Percentiles rank a stretch among this genome's conserved stretches.
Conservation (phyloP, 345 rosid species). For the Arabidopsis suecica region DNA sequence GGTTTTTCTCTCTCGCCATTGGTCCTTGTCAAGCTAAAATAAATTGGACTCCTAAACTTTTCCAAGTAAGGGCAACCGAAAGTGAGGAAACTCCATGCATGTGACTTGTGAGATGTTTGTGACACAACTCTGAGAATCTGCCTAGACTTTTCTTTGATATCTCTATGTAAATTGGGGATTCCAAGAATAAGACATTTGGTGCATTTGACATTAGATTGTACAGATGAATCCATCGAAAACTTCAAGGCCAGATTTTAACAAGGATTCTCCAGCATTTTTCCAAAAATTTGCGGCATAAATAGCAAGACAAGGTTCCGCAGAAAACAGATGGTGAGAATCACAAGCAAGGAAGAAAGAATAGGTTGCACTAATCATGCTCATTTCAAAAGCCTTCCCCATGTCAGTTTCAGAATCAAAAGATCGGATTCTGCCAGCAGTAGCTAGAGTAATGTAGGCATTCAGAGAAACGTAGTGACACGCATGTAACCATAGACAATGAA, state of each 20-base stretch:
- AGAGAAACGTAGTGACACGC: slow-evolving; percentile 68
- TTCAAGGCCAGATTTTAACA: slow-evolving; percentile 53
- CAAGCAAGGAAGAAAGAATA: slow-evolving; percentile 77
- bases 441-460: slow-evolving; percentile 64
- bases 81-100: slow-evolving; percentile 67
- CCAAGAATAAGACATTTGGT: slow-evolving; percentile 51
- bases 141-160: slow-evolving; percentile 42
- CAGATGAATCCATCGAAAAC: slow-evolving; percentile 12
- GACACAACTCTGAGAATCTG: slow-evolving; percentile 54
- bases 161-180: slow-evolving; percentile 31
- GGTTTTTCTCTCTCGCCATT: slow-evolving; percentile 29
- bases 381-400: slow-evolving; percentile 38
- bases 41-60: slow-evolving; percentile 50
- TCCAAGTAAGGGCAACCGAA: slow-evolving; percentile 51
- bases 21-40: slow-evolving; percentile 44
- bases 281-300: slow-evolving; percentile 64
- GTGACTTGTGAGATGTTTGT: slow-evolving; percentile 38
- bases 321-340: slow-evolving; percentile 57
- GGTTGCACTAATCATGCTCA: slow-evolving; percentile 63
- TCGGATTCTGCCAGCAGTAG: slow-evolving; percentile 68
- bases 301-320: slow-evolving; percentile 62
- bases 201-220: slow-evolving; percentile 44
- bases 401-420: slow-evolving; percentile 47
- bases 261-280: slow-evolving; percentile 71
- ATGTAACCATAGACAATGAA: slow-evolving; percentile 50